phyloP scores from a whole-genome alignment of 1,139 yeast species.

The Yamadazyma triangularis region DNA sequence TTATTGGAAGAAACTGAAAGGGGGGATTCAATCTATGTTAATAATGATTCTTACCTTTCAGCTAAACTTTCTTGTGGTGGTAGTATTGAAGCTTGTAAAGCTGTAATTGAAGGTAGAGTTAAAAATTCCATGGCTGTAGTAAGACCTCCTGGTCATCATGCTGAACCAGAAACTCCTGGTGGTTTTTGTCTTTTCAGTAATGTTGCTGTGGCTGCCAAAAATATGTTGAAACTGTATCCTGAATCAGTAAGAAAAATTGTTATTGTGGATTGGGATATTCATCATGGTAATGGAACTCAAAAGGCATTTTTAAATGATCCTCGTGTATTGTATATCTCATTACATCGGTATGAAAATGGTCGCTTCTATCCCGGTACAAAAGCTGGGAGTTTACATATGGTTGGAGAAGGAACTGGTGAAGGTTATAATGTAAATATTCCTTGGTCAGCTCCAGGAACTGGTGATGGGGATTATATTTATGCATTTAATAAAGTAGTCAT shows the following conservation, averaged over 20 bases:
- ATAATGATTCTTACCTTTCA: slow-evolving; percentile 82
- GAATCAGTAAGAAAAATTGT: slow-evolving; percentile 82
- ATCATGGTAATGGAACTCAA: slow-evolving; percentile 98
- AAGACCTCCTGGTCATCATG: slow-evolving; percentile 99
- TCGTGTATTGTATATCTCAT: slow-evolving; percentile 80
- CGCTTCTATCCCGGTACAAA: slow-evolving; percentile 91
- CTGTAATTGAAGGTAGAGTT: slow-evolving; percentile 89
- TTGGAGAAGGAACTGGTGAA: slow-evolving; percentile 81
- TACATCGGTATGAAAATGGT: slow-evolving; percentile 91
- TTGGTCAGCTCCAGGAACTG: slow-evolving; percentile 91
- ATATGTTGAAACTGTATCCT: slow-evolving; percentile 76
- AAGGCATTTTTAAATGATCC: slow-evolving; percentile 87
- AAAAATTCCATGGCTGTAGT: slow-evolving; percentile 93
- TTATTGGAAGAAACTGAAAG: slow-evolving; percentile 79
- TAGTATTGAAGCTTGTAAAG: slow-evolving; percentile 91
- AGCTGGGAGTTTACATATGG: slow-evolving; percentile 71
- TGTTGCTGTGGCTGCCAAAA: slow-evolving; percentile 95
- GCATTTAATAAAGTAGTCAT: slow-evolving; percentile 86
- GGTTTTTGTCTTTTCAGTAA: slow-evolving; percentile 96
- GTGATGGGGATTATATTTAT: slow-evolving; percentile 92
- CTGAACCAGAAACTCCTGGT: slow-evolving; percentile 95
- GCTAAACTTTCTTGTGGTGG: slow-evolving; percentile 97
- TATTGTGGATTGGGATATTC: slow-evolving; percentile 95
- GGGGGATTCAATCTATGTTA: slow-evolving; percentile 94
- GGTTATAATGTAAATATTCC: slow-evolving; percentile 90